Evolutionary conservation across 2,329 filamentous ascomycete genomes (phyloP), one percentile per base, ranked within the genome.

Genomic region (Colletotrichum orbiculare): DNA sequence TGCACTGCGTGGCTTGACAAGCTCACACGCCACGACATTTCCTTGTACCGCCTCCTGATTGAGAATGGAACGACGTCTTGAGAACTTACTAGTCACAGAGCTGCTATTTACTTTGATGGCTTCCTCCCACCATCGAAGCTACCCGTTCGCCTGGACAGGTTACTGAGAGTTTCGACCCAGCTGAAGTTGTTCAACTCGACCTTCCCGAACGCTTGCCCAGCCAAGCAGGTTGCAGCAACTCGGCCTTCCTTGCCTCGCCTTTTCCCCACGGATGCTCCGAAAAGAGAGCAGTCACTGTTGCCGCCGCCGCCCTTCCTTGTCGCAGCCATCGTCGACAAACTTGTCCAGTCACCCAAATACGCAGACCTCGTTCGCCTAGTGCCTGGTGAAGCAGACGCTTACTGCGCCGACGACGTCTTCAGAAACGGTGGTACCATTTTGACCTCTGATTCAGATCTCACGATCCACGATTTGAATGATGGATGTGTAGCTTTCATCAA

Each of bases 401-500:
- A 88, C 77, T 97, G 94, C 74, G 93, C 93, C 3, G 78, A 83
- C 12, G 82, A 88, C 57, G 83, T 92, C 7, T 82, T 81, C n/a
- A 67, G 79, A 2, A 73, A 81, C 37, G 81, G 83, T 2, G 87
- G 86, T 0, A 79, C 82, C 2, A 84, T 93, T 12, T 77, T 97
- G 7, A 96, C 93, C 0, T 89, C 88, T n/a, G 95, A 98, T 72
- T 96, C 94, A 0, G 95, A 98, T 73, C 82, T 97, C 8, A 80
- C 97, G 0, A 83, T 95, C 0, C 89, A 94, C 73, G 85, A 93
- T 63, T 82, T 95, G 8, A 90, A 89, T 0, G 68, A 83, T 1
- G 90, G 90, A 0, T 81, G 82, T 1, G 87, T 97, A 0, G 80
- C 89, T 0, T 89, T 95, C 61, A 85, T 97, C 37, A 82, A 85